Percentiles rank a stretch among this genome's conserved stretches.
phyloP scores from a whole-genome alignment of 2,329 filamentous ascomycete genomes.

The Dothiorella sarmentorum region DNA sequence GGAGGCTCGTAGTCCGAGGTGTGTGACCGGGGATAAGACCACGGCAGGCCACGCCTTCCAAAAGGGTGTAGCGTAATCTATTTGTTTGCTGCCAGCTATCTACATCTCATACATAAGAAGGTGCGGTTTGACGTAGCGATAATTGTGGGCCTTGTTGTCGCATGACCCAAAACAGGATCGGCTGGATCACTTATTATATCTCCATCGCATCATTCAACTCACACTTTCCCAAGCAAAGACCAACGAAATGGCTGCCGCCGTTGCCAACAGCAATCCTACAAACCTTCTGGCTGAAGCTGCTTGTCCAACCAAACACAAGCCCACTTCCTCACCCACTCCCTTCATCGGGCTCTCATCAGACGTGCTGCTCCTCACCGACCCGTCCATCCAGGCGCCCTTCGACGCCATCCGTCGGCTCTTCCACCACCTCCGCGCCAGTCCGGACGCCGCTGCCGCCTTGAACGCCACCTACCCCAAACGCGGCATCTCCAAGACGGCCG shows the following conservation, averaged over 20 bases:
- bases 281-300: not conserved
- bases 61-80: no score
- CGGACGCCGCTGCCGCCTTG: not conserved
- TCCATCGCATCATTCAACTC: no score
- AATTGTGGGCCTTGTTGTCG: no score
- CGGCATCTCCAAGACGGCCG: constrained; percentile 8
- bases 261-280: not conserved
- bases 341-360: not conserved
- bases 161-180: no score
- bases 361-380: not conserved
- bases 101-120: no score
- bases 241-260: not conserved
- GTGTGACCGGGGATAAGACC: no score
- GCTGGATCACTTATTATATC: no score
- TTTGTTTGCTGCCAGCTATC: no score
- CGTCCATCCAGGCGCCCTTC: not conserved
- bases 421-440: not conserved
- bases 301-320: not conserved
- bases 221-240: not conserved
- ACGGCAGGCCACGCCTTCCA: no score
- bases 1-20: no score
- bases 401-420: not conserved
- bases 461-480: constrained; percentile 8
- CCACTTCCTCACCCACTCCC: not conserved
- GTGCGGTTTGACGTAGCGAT: no score